phyloP scores from a whole-genome alignment of 2,329 filamentous ascomycete genomes.

The Beauveria sp. region DNA sequence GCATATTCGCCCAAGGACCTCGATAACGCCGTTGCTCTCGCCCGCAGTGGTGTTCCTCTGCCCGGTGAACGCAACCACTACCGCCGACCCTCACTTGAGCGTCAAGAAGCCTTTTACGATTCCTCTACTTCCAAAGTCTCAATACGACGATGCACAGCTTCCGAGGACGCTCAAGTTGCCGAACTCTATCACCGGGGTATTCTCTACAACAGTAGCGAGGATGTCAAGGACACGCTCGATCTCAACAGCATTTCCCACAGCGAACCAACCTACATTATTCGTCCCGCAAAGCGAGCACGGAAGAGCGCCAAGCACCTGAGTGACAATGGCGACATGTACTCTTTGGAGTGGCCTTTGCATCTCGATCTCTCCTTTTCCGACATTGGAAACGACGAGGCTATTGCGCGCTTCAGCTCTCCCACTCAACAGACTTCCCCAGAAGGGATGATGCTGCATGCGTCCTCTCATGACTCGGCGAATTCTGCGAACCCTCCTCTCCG shows the following conservation, averaged over 20 bases:
- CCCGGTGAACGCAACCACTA: constrained; percentile 29
- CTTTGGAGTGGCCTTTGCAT: constrained; percentile 21
- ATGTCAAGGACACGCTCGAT: constrained; percentile 21
- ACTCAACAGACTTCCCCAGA: constrained; percentile 17
- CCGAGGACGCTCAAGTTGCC: constrained; percentile 29
- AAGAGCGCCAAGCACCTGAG: constrained; percentile 16
- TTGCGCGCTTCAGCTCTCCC: constrained; percentile 29
- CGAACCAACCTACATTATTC: constrained; percentile 31
- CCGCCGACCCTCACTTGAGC: constrained; percentile 34
- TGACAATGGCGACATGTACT: constrained; percentile 13
- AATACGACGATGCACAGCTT: constrained; percentile 17
- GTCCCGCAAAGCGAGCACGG: constrained; percentile 26
- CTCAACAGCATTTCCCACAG: constrained; percentile 32
- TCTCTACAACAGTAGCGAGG: constrained; percentile 28
- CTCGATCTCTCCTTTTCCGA: constrained; percentile 37
- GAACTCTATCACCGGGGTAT: constrained; percentile 38
- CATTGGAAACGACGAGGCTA: constrained; percentile 31
- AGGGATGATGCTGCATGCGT: constrained; percentile 14
- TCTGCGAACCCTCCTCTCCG: constrained; percentile 23
- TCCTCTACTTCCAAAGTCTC: constrained; percentile 26
- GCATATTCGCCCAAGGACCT: background rate
- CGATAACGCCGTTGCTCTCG: constrained; percentile 27
- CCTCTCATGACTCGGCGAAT: constrained; percentile 15
- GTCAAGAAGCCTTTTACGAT: constrained; percentile 40
- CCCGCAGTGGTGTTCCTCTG: constrained; percentile 26